phyloP scores from a whole-genome alignment of 164 flowering plant genomes.

The Buxus sempervirens region DNA sequence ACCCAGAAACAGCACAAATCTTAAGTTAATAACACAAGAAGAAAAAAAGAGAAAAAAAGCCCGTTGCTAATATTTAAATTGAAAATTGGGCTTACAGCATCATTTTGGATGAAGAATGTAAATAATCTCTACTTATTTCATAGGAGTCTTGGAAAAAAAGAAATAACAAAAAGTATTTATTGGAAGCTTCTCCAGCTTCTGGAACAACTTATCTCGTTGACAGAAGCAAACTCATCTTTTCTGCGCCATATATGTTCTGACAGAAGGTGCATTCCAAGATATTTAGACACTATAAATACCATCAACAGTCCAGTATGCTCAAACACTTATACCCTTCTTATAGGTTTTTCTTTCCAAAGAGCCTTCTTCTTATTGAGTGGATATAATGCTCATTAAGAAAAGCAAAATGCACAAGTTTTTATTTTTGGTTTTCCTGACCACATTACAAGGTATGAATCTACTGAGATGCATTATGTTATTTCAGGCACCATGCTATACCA shows the following conservation, averaged over 20 bases:
- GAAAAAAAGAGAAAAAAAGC: background rate
- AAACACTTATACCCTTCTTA: background rate
- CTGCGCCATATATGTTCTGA: background rate
- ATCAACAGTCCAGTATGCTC: background rate
- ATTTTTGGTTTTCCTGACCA: background rate
- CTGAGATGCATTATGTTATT: background rate
- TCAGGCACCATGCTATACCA: background rate
- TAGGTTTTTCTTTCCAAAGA: too few species aligned
- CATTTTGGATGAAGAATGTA: background rate
- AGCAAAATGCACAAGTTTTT: background rate
- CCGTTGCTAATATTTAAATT: background rate
- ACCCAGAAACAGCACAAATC: conserved; percentile 10
- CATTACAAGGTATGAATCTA: background rate
- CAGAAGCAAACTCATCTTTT: background rate
- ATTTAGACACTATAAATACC: too few species aligned
- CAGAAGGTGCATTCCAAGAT: background rate
- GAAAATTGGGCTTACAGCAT: background rate
- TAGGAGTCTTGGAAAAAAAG: background rate
- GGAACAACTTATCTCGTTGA: background rate
- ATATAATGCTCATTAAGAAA: background rate
- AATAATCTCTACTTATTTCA: background rate
- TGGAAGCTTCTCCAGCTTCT: background rate
- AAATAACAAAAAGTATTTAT: background rate
- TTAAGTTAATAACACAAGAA: background rate
- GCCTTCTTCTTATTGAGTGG: background rate